phyloP scores from a whole-genome alignment of 345 rosid genomes.

The Populus nigra region DNA sequence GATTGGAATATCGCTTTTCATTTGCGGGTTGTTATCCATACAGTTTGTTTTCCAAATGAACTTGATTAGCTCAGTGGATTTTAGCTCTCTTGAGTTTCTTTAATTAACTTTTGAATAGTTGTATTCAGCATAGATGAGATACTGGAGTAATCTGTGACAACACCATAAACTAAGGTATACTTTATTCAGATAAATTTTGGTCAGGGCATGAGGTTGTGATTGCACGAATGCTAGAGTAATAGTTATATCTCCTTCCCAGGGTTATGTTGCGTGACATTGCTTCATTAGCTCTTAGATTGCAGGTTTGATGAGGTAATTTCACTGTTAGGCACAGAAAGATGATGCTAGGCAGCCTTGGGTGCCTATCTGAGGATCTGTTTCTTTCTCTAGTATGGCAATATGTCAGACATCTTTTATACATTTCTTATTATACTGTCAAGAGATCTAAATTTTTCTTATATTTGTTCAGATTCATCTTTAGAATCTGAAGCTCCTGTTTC shows the following conservation, averaged over 20 bases:
- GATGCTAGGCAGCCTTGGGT: neutral
- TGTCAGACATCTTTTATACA: neutral
- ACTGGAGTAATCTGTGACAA: neutral
- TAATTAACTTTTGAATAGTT: neutral
- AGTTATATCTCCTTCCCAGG: conserved; percentile 6
- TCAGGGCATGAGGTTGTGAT: neutral
- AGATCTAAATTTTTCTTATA: neutral
- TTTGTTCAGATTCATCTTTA: neutral
- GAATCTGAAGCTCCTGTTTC: neutral
- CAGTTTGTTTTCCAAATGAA: neutral
- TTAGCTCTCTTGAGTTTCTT: neutral
- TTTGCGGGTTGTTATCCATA: neutral
- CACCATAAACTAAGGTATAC: neutral
- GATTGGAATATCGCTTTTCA: neutral
- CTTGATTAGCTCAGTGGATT: neutral
- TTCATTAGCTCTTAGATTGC: neutral
- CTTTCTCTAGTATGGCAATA: neutral
- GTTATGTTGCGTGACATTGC: neutral
- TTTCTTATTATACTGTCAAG: neutral
- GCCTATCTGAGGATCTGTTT: neutral
- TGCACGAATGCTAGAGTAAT: neutral
- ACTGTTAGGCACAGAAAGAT: neutral
- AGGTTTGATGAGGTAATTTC: neutral
- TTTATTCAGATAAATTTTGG: neutral
- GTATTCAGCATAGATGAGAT: neutral